Evolutionary conservation across 2,329 filamentous ascomycete species (phyloP).

Genomic region (Ophiostoma pallidulum): DNA sequence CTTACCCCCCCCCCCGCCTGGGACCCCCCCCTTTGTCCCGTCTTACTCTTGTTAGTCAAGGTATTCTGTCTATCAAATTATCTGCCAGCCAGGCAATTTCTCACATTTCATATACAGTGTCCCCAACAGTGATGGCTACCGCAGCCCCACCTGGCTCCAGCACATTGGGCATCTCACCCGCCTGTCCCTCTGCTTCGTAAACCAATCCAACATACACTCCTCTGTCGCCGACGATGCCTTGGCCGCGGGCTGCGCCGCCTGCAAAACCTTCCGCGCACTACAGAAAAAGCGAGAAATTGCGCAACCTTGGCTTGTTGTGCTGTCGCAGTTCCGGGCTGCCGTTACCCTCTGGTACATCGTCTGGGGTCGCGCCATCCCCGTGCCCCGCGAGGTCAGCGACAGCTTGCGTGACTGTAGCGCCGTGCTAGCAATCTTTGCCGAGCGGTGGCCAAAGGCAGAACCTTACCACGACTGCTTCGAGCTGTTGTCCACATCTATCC

Average conservation of each 20-base stretch:
- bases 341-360: constrained; percentile 12
- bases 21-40: too few relatives aligned
- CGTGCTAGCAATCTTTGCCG: constrained; percentile 27
- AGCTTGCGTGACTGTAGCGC: constrained; percentile 28
- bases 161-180: constrained; percentile 11
- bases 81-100: neutral
- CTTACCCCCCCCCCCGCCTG: too few relatives aligned
- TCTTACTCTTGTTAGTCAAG: neutral
- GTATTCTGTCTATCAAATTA: neutral
- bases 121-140: constrained; percentile 9
- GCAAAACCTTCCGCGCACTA: constrained; percentile 3
- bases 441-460: constrained; percentile 27
- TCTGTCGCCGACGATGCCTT: constrained; percentile 2
- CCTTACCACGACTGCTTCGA: constrained; percentile 28
- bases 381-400: constrained; percentile 15
- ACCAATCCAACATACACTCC: neutral
- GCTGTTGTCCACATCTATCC: constrained; percentile 18
- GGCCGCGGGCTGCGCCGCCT: neutral
- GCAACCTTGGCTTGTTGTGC: constrained; percentile 9
- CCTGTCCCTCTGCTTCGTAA: constrained; percentile 5
- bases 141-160: constrained; percentile 6
- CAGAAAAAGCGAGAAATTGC: constrained; percentile 8
- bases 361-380: constrained; percentile 4
- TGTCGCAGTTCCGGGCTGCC: constrained; percentile 8
- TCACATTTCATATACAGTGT: neutral